A percentile compares a stretch with the other conserved stretches of the same genome.
Conservation (phyloP, 495 filamentous ascomycete species). For the Penicillium riverlandense region DNA sequence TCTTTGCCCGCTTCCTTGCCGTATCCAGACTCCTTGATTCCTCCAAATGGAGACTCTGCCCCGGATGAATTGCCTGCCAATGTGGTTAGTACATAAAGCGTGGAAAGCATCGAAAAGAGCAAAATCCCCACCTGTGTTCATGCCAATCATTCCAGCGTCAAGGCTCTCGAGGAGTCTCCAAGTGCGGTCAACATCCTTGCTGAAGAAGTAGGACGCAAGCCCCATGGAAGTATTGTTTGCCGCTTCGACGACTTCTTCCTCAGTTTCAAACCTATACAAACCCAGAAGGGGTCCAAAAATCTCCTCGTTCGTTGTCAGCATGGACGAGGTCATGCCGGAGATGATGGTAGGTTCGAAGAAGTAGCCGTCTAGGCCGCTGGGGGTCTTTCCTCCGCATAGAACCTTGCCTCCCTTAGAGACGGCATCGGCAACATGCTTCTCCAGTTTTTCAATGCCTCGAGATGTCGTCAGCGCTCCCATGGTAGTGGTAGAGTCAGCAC, state of each 20-base stretch:
- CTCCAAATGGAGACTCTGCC: slow-evolving; percentile 36
- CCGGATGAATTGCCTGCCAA: slow-evolving; percentile 4
- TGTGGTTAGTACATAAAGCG: too few relatives aligned
- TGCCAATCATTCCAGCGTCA: slow-evolving; percentile 25
- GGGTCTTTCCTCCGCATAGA: slow-evolving; percentile 4
- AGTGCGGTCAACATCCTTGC: slow-evolving; percentile 14
- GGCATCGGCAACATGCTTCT: slow-evolving; percentile 11
- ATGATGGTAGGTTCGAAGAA: slow-evolving; percentile 69
- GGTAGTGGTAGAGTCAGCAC: slow-evolving; percentile 37
- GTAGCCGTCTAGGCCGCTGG: background rate
- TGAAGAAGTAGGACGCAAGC: slow-evolving; percentile 23
- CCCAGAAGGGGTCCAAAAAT: slow-evolving; percentile 21
- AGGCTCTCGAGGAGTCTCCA: slow-evolving; percentile 18
- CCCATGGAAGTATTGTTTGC: slow-evolving; percentile 22
- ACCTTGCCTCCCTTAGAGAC: slow-evolving; percentile 6
- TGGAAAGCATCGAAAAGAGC: too few relatives aligned
- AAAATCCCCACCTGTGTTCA: slow-evolving; percentile 14
- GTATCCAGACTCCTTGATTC: slow-evolving; percentile 44
- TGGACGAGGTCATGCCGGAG: slow-evolving; percentile 51
- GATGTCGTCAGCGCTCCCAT: slow-evolving; percentile 47
- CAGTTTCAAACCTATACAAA: slow-evolving; percentile 19
- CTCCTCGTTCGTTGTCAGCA: slow-evolving; percentile 20
- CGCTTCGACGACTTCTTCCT: slow-evolving; percentile 16
- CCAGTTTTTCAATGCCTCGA: slow-evolving; percentile 13
- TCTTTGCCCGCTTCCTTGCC: slow-evolving; percentile 56